Evolutionary conservation across 805 yeast genomes (phyloP), one percentile per base, ranked within the genome.

Genomic region (Ogataea kodamae): DNA sequence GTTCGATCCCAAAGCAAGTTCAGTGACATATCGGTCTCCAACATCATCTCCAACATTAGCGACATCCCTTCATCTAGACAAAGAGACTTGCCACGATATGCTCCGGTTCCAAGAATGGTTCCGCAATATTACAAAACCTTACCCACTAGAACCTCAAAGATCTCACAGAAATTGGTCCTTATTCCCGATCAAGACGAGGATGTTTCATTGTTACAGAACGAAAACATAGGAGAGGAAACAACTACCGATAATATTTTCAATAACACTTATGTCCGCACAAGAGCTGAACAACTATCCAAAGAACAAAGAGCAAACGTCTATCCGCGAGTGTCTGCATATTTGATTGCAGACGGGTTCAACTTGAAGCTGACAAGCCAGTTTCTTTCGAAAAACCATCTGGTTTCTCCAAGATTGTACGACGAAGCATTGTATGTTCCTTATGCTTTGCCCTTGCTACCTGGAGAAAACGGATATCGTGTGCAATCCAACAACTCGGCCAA

Each of bases 401-500:
- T 89, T 1, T 74, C 84, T 5, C 95, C 96, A 1, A 66, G 97
- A 42, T 55, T 83, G 18, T 90, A 90, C 50, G 96, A 90, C 59
- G 97, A 90, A 49, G 95, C 87, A n/a, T 61, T 92, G 15, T 90
- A 89, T 52, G 90, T 84, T 6, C 95, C 95, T 1, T 90, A 89
- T 51, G 73, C 87, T 18, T 64, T 90, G 23, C 98, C 97, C 0
- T 65, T 89, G 17, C 63, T 87, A 3, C 94, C 96, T 0, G 97
- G 97, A 3, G 73, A 70, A 16, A 81, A 79, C 46, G 88, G 94
- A 0, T 81, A 72, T 48, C 64, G 95, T 34, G 78, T 85, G 9
- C 78, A 76, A 53, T 80, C 92, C 2, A 82, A 83, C 49, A 73
- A 72, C 37, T 59, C 77, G 4, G 58, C 56, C 16, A 61, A 61